A percentile compares a stretch with the other conserved stretches of the same genome.
Evolutionary conservation across 2,329 filamentous ascomycete genomes (phyloP).

Genomic region (Cladophialophora carrionii): DNA sequence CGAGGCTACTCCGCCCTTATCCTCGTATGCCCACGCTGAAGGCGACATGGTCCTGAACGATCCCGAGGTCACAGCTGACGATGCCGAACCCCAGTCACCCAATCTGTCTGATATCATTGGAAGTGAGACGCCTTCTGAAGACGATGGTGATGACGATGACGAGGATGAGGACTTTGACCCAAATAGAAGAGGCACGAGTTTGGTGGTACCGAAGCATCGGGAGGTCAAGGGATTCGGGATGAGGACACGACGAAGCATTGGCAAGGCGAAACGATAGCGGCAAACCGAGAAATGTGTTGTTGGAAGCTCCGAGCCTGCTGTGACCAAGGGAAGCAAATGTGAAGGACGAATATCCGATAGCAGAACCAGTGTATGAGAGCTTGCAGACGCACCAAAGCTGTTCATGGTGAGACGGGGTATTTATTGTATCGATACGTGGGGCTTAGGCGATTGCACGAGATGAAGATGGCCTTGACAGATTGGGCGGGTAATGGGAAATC

Average conservation of each 20-base stretch:
- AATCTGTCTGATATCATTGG: slow-evolving; percentile 19
- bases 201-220: slow-evolving; percentile 1
- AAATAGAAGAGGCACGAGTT: neutral
- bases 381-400: neutral
- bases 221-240: slow-evolving; percentile 8
- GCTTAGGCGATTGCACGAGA: neutral
- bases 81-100: slow-evolving; percentile 6
- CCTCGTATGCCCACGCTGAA: neutral
- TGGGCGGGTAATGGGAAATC: neutral
- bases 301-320: neutral
- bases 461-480: slow-evolving; percentile 1
- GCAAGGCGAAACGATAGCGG: neutral
- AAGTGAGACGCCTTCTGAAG: slow-evolving; percentile 22
- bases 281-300: neutral
- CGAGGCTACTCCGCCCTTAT: neutral
- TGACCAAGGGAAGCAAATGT: neutral
- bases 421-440: neutral
- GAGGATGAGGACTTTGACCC: slow-evolving; percentile 13
- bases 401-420: neutral
- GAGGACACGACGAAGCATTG: neutral
- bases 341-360: neutral
- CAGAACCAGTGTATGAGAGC: neutral
- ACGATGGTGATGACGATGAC: neutral
- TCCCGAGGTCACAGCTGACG: neutral
- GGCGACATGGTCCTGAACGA: neutral